phyloP scores from a whole-genome alignment of 2,329 filamentous ascomycete genomes.

The Aspergillus sp. region DNA sequence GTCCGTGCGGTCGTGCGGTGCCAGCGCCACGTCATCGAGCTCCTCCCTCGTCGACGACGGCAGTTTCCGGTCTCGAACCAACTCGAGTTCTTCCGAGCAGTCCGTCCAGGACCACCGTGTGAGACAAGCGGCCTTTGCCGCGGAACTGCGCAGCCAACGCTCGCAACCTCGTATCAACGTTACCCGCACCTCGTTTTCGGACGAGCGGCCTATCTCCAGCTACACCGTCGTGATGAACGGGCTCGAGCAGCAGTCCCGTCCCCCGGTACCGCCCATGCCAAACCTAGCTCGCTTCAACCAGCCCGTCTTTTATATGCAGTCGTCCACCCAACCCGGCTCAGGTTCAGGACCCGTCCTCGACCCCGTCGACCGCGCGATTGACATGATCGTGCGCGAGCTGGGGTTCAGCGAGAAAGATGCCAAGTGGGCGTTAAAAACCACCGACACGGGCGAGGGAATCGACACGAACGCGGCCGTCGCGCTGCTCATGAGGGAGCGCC shows the following conservation, averaged over 20 bases:
- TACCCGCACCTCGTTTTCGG: slow-evolving; percentile 16
- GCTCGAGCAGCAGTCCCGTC: slow-evolving; percentile 16
- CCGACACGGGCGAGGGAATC: slow-evolving; percentile 54
- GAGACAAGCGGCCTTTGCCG: slow-evolving; percentile 27
- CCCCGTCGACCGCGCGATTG: slow-evolving; percentile 51
- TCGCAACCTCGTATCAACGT: slow-evolving; percentile 8
- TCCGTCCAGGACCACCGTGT: slow-evolving; percentile 15
- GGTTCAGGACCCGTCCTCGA: slow-evolving; percentile 35
- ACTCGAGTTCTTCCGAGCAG: neutral
- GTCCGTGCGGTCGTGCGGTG: slow-evolving; percentile 2
- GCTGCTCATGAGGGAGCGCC: slow-evolving; percentile 31
- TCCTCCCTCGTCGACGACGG: neutral
- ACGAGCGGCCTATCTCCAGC: slow-evolving; percentile 36
- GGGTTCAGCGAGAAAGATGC: slow-evolving; percentile 53
- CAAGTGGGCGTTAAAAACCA: slow-evolving; percentile 51
- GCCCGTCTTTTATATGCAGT: slow-evolving; percentile 15
- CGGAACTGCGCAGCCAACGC: slow-evolving; percentile 25
- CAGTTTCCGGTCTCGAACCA: neutral
- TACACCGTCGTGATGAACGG: slow-evolving; percentile 31
- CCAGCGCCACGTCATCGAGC: slow-evolving; percentile 5
- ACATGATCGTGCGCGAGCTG: slow-evolving; percentile 50
- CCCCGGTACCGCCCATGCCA: slow-evolving; percentile 5
- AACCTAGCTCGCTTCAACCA: neutral
- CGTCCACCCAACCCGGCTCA: neutral
- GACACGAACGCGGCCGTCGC: slow-evolving; percentile 53